Conservation (phyloP, 345 rosid genomes). For the Sonneratia alba region DNA sequence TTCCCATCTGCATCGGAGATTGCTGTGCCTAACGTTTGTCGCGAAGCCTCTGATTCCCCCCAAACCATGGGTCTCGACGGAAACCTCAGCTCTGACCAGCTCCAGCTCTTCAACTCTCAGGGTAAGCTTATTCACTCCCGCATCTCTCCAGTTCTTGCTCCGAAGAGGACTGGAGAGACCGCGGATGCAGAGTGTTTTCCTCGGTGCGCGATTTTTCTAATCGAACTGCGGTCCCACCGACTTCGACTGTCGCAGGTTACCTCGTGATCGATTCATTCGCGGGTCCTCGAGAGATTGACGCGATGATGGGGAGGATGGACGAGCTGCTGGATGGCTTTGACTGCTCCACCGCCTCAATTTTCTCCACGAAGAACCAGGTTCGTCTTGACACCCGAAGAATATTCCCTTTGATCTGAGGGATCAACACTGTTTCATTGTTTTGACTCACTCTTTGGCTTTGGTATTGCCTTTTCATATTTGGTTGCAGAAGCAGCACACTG, state of each 20-base stretch:
- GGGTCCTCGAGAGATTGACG: constrained; percentile 40
- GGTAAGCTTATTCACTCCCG: constrained; percentile 17
- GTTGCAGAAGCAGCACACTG: constrained; percentile 43
- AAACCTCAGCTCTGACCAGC: constrained; percentile 49
- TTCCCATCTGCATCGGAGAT: not conserved
- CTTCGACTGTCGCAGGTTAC: constrained; percentile 35
- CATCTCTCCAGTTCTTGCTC: not conserved
- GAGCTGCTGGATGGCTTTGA: constrained; percentile 56
- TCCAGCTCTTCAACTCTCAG: constrained; percentile 45
- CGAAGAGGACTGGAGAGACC: not conserved
- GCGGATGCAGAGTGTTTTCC: not conserved
- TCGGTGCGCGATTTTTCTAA: not conserved
- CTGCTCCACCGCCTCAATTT: constrained; percentile 52
- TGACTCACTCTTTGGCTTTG: not conserved
- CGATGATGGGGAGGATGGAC: constrained; percentile 63
- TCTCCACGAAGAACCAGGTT: constrained; percentile 92
- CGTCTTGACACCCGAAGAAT: no score
- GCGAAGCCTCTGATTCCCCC: not conserved
- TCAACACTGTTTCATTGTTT: not conserved
- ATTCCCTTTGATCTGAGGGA: not conserved
- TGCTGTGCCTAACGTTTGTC: not conserved
- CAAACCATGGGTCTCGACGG: constrained; percentile 45
- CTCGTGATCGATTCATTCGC: constrained; percentile 74
- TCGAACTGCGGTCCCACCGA: not conserved
- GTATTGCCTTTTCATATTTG: not conserved